phyloP scores from a whole-genome alignment of 495 filamentous ascomycete genomes.

The Usnea hakonensis region DNA sequence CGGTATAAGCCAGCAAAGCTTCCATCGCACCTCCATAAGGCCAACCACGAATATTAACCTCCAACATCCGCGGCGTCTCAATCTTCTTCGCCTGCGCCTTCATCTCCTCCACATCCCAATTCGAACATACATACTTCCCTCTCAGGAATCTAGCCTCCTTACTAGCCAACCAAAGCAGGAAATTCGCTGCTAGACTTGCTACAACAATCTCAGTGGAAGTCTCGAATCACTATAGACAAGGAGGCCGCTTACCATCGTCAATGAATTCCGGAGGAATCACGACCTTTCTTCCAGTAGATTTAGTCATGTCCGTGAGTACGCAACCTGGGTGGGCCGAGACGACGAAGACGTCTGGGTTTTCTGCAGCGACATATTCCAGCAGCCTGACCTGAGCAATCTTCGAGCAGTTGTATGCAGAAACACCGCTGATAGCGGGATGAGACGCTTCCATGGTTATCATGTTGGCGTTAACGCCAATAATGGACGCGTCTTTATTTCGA shows the following conservation, averaged over 20 bases:
- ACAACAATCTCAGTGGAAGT: neutral
- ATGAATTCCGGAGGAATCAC: constrained; percentile 1
- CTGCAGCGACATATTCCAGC: constrained; percentile 33
- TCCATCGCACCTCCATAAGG: neutral
- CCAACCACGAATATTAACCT: neutral
- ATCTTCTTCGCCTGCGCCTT: constrained; percentile 23
- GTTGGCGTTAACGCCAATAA: constrained; percentile 22
- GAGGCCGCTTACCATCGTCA: constrained; percentile 9
- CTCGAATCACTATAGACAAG: neutral
- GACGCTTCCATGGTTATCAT: constrained; percentile 28
- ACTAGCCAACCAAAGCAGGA: constrained; percentile 41
- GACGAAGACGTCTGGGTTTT: constrained; percentile 36
- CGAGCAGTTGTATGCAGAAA: constrained; percentile 31
- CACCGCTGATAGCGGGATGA: constrained; percentile 26
- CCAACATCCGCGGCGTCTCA: constrained; percentile 1
- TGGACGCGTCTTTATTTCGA: constrained; percentile 22
- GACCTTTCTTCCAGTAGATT: neutral
- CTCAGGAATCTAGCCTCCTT: constrained; percentile 46
- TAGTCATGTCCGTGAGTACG: constrained; percentile 29
- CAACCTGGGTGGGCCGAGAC: constrained; percentile 36
- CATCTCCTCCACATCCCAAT: constrained; percentile 51
- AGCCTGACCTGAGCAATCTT: constrained; percentile 36
- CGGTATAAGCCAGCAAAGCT: neutral
- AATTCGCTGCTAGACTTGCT: constrained; percentile 26
- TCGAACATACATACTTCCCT: constrained; percentile 40